These are phyloP conservation scores for Silene latifolia DNA, from an alignment of 148 eudicot species.

Conservation along the genomic window DNA sequence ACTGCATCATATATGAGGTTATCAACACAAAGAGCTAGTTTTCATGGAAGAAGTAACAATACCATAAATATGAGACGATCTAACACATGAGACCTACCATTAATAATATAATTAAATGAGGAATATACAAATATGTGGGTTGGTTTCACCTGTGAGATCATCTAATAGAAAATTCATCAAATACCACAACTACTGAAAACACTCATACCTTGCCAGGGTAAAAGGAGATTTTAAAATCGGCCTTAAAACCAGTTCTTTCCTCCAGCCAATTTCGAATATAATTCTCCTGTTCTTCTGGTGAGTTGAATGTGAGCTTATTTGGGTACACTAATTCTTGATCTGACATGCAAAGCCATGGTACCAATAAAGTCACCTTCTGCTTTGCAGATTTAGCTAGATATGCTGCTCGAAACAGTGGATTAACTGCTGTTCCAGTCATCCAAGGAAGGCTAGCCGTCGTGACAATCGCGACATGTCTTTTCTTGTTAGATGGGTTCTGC, in stretches of 20 bases:
- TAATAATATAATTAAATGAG: background rate
- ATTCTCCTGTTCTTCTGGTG: constrained; percentile 86
- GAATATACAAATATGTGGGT: background rate
- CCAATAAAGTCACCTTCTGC: constrained; percentile 88
- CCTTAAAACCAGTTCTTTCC: constrained; percentile 88
- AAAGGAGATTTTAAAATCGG: constrained; percentile 91
- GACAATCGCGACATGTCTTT: constrained; percentile 92
- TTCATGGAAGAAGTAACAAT: background rate
- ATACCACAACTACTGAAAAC: background rate
- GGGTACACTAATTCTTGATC: constrained; percentile 97
- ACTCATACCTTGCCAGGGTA: constrained; percentile 91
- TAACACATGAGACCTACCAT: background rate
- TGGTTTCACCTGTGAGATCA: background rate
- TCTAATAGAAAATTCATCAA: background rate
- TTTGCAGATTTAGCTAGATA: constrained; percentile 77
- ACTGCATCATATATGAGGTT: constrained; percentile 36
- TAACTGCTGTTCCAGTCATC: constrained; percentile 99
- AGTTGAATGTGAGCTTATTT: constrained; percentile 69
- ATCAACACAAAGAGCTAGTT: constrained; percentile 9
- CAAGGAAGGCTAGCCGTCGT: constrained; percentile 99
- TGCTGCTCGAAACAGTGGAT: constrained; percentile 96
- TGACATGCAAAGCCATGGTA: constrained; percentile 93
- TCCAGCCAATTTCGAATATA: constrained; percentile 89
- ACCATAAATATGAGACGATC: background rate
- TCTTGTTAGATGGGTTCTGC: constrained; percentile 39